phyloP scores from a whole-genome alignment of 2,329 filamentous ascomycete genomes.

The Venturia pyrina region DNA sequence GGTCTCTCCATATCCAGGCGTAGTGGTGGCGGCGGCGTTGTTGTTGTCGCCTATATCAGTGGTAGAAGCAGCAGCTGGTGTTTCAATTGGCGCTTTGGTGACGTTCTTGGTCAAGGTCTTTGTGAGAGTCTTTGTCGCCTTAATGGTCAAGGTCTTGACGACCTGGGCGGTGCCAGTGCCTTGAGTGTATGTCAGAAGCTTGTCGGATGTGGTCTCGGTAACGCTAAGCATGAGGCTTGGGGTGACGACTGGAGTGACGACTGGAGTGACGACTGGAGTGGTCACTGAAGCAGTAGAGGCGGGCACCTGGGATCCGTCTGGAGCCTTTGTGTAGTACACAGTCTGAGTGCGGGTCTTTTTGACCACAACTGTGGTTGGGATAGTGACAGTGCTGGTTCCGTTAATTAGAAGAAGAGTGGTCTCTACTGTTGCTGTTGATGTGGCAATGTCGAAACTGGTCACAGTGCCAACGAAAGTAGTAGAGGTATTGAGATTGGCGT shows the following conservation, averaged over 20 bases:
- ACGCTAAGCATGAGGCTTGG: constrained; percentile 3
- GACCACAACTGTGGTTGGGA: constrained; percentile 4
- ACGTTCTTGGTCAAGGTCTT: not conserved
- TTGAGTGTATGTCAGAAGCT: constrained; percentile 2
- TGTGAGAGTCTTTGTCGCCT: not conserved
- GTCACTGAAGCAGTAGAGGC: not conserved
- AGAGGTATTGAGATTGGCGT: not conserved
- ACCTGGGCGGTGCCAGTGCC: not conserved
- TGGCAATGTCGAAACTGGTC: not conserved
- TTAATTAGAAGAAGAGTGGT: constrained; percentile 1
- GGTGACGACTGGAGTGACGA: not conserved
- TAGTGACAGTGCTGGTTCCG: not conserved
- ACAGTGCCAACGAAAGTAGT: not conserved
- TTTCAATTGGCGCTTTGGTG: not conserved
- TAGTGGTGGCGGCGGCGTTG: not conserved
- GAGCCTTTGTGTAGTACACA: not conserved
- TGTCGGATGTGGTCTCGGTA: not conserved
- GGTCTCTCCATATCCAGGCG: not conserved
- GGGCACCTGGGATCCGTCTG: not conserved
- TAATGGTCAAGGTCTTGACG: not conserved
- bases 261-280: not conserved
- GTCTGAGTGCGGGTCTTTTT: not conserved
- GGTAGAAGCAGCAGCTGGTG: not conserved
- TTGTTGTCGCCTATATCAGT: not conserved
- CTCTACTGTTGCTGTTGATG: constrained; percentile 1